Base-by-base conservation (phyloP, 2,329 filamentous ascomycete genomes). In the Alternaria arbusti region DNA sequence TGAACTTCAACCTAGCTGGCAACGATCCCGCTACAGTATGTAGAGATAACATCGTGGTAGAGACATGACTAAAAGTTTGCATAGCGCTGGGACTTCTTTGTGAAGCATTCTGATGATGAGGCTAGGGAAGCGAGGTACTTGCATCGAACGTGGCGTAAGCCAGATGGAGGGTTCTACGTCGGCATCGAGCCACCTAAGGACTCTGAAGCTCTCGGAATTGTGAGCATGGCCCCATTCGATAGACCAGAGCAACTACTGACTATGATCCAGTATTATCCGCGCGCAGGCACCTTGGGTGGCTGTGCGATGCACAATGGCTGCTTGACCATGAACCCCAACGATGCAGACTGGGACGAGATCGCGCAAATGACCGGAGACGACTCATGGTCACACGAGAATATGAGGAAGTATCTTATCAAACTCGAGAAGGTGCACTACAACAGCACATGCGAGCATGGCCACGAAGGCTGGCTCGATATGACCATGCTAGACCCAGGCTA, bases 241-340 rank as follows among this genome's bases (percentile, higher is more conserved):
- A 7, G n/a, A 25, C 17, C 10, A 28, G 12, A 17, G 46, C n/a
- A 26, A 11, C 0, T 3, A 5, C 9, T 49, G 10, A 49, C n/a
- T 20, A 11, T 7, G 3, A 5, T 25, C 1, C 17, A 72, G 45
- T 81, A 86, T 36, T 90, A 90, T 68, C 87, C 87, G n/a, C 84
- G 87, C 15, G 82, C 86, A 2, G 86, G 83, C 25, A 85, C 83
- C 10, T 78, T 89, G 5, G 86, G 87, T 46, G 87, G 87, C 8
- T 88, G 86, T 72, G 84, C 86, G 0, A 84, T 85, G 46, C 88
- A 90, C 74, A 90, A 90, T 54, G 88, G 86, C 43, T 65, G 84
- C 40, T 51, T 72, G 50, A 82, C 84, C 12, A 81, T 88, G 44
- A 84, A 87, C 59, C 87, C 88, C 0, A 83, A 86, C 59, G 82